These are phyloP conservation scores for Colletotrichum salicis DNA, from an alignment of 2,329 filamentous ascomycete genomes.

Conservation along the genomic window DNA sequence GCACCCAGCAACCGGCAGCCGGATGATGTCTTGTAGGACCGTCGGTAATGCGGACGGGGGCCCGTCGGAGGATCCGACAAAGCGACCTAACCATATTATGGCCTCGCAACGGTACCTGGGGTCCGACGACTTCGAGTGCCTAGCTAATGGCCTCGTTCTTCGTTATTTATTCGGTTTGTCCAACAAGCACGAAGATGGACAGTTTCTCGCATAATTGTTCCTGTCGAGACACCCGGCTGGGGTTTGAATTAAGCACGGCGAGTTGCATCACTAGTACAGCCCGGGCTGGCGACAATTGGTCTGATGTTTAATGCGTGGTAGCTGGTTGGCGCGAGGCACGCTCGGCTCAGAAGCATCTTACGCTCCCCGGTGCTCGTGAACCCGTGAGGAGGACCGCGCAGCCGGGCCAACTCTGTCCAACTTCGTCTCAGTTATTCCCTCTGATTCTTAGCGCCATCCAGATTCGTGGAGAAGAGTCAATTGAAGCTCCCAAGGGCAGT, in stretches of 20 bases:
- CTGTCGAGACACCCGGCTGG: not conserved
- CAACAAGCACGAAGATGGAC: not conserved
- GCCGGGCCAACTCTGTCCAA: not conserved
- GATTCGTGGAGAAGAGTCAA: too few relatives aligned
- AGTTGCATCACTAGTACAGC: conserved; percentile 14
- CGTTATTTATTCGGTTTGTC: not conserved
- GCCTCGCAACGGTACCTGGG: conserved; percentile 8
- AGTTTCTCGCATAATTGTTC: not conserved
- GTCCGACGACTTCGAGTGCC: not conserved
- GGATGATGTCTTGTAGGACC: conserved; percentile 14
- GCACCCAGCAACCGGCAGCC: conserved; percentile 28
- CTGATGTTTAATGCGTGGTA: conserved; percentile 22
- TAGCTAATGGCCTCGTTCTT: not conserved
- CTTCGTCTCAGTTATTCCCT: not conserved
- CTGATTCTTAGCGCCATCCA: too few relatives aligned
- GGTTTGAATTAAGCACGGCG: conserved; percentile 15
- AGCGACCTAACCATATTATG: not conserved
- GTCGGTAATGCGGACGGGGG: conserved; percentile 25
- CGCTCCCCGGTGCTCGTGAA: not conserved
- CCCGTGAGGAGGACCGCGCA: not conserved
- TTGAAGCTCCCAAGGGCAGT: not conserved
- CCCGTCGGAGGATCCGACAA: conserved; percentile 27
- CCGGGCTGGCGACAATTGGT: conserved; percentile 16
- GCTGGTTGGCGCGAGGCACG: conserved; percentile 12
- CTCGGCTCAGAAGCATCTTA: not conserved